Conservation (phyloP, 352 stramenopile species). For the Phytopythium oedochilum region DNA sequence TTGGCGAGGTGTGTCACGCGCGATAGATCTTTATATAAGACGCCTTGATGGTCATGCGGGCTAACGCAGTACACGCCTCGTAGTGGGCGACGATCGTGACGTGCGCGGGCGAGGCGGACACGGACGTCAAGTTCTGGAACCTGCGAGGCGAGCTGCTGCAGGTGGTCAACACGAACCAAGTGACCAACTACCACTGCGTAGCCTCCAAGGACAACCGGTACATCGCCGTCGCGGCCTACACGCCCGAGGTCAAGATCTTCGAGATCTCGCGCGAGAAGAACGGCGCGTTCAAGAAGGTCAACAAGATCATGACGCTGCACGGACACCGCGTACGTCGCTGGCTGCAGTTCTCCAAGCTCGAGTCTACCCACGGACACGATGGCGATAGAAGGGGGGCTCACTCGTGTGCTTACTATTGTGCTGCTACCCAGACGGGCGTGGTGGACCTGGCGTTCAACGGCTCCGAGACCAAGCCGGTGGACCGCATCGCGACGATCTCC, state of each 20-base stretch:
- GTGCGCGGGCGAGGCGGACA: slow-evolving; percentile 60
- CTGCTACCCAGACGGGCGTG: slow-evolving; percentile 44
- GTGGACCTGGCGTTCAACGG: slow-evolving; percentile 75
- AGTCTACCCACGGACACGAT: too few relatives aligned
- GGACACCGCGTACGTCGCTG: slow-evolving; percentile 48
- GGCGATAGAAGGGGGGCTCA: not conserved
- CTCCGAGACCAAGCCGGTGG: slow-evolving; percentile 61
- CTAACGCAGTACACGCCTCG: too few relatives aligned
- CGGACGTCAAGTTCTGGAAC: slow-evolving; percentile 83
- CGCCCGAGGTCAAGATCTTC: slow-evolving; percentile 80
- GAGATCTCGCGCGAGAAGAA: slow-evolving; percentile 75
- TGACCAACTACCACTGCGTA: slow-evolving; percentile 76
- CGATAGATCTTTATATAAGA: too few relatives aligned
- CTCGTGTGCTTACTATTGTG: not conserved
- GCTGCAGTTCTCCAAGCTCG: too few relatives aligned
- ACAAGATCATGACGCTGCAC: slow-evolving; percentile 83
- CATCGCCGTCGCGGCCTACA: slow-evolving; percentile 76
- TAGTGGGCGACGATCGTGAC: slow-evolving; percentile 79
- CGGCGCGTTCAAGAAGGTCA: slow-evolving; percentile 72
- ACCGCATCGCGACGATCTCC: slow-evolving; percentile 69
- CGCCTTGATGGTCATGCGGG: too few relatives aligned
- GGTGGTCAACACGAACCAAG: slow-evolving; percentile 76
- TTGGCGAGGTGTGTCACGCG: slow-evolving; percentile 54
- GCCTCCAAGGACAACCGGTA: slow-evolving; percentile 81
- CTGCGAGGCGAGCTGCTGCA: slow-evolving; percentile 59